Evolutionary conservation across 192 early-diverging fungal genomes (phyloP).

Genomic region (Gorgonomyces haynaldii): DNA sequence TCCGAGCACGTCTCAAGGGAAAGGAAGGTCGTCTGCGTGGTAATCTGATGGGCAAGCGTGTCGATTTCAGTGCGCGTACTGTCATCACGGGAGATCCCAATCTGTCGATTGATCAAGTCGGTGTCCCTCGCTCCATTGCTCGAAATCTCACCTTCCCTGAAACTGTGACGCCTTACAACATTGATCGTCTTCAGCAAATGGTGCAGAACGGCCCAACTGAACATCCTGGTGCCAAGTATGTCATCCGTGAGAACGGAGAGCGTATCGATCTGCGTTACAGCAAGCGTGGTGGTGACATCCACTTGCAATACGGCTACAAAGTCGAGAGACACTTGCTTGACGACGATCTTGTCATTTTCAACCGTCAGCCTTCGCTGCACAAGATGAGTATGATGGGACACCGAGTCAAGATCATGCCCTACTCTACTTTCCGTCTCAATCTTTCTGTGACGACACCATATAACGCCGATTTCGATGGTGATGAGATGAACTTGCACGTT

Average conservation of each 20-base stretch:
- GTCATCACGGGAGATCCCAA: conserved; percentile 99
- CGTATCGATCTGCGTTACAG: conserved; percentile 83
- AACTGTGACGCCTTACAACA: conserved; percentile 93
- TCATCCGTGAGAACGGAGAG: conserved; percentile 88
- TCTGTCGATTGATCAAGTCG: conserved; percentile 94
- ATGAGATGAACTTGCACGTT: conserved; percentile 99
- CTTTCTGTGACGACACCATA: conserved; percentile 95
- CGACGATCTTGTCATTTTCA: conserved; percentile 96
- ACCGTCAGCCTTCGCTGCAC: conserved; percentile 96
- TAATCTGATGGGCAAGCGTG: conserved; percentile 99
- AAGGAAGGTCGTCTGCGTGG: conserved; percentile 98
- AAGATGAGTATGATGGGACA: conserved; percentile 99
- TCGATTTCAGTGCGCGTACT: conserved; percentile 97
- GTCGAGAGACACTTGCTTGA: conserved; percentile 93
- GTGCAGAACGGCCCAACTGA: conserved; percentile 84
- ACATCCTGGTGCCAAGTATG: conserved; percentile 95
- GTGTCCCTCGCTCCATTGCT: conserved; percentile 94
- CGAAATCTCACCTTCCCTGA: conserved; percentile 95
- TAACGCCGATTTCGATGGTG: conserved; percentile 99
- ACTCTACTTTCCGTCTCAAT: conserved; percentile 96
- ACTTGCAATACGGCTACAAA: conserved; percentile 79
- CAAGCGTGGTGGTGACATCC: conserved; percentile 72
- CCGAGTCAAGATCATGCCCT: conserved; percentile 92
- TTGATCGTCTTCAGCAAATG: conserved; percentile 72
- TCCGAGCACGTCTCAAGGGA: conserved; percentile 93